Evolutionary conservation across 768 basidiomycete genomes (phyloP), one percentile per base, ranked within the genome.

Genomic region (Boletus subcaerulescens): DNA sequence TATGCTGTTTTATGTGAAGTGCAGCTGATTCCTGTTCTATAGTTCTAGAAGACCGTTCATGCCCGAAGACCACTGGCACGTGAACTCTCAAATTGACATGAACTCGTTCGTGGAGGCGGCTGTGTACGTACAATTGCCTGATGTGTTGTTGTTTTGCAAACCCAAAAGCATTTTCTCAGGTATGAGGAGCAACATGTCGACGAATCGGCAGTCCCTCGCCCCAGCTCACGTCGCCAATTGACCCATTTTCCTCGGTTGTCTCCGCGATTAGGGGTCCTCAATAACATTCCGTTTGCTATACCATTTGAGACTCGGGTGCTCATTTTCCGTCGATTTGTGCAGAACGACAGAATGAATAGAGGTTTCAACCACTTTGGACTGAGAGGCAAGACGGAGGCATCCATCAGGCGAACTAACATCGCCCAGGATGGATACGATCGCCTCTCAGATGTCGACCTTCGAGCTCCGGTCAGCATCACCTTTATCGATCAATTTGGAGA

Each of bases 281-380:
- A 98, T 75, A 95, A 98, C 71, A 90, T 98, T 53, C 96, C 95
- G 0, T 97, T 97, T 73, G 85, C 93, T 6, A 89, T 98, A 52
- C 95, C 96, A 0, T 98, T 98, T 73, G 86, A 89, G 48, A 82
- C 84, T 1, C 85, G 96, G n/a, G 91, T 98, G 12, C 80, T 84
- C 36, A 92, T 98, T 45, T 96, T 98, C 74, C 80, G 92, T 22
- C 77, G 83, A 50, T 97, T 97, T 68, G 82, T 98, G 46, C 70
- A 75, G 41, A 86, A 82, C 61, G 91, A 95, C 64, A 74, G 68
- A 50, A 60, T 59, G 51, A 58, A 59, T 48, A 53, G 60, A 45
- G 48, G 63, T 18, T 12, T 59, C 14, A 53, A 60, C 52, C 40
- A 58, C 53, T 53, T 65, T 56, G 42, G 55, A 24, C 62, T 40